Evolutionary conservation across 2,329 filamentous ascomycete genomes (phyloP).

Genomic region (Aspergillus alliaceus): DNA sequence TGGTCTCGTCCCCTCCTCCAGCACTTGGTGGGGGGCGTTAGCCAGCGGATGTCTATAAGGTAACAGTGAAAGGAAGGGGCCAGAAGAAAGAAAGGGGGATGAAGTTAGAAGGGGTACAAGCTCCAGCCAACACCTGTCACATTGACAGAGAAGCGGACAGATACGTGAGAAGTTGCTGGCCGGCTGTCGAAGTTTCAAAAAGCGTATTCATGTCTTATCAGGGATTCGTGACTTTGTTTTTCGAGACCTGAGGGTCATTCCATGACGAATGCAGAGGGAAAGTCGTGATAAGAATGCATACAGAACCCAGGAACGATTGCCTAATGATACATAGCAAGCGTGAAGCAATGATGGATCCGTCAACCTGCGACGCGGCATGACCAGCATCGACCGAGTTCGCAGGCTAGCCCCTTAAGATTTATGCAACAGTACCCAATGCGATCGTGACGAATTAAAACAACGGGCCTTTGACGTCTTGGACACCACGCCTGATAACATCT

Average conservation of each 20-base stretch:
- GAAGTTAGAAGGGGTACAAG: not conserved
- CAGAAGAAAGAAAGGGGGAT: not conserved
- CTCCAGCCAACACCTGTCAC: not conserved
- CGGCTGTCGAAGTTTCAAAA: not conserved
- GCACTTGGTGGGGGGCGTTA: slow-evolving; percentile 22
- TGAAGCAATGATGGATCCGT: slow-evolving; percentile 14
- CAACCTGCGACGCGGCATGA: slow-evolving; percentile 29
- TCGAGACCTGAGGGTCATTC: slow-evolving; percentile 2
- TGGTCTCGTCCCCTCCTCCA: slow-evolving; percentile 17
- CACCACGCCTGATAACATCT: slow-evolving; percentile 71
- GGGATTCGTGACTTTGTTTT: not conserved
- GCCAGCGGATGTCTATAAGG: slow-evolving; percentile 14
- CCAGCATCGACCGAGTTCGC: slow-evolving; percentile 35
- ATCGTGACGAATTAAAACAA: slow-evolving; percentile 56
- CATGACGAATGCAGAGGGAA: slow-evolving; percentile 9
- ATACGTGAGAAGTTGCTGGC: not conserved
- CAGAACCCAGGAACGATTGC: not conserved
- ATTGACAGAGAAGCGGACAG: not conserved
- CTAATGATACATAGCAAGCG: slow-evolving; percentile 16
- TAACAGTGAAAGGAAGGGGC: slow-evolving; percentile 14
- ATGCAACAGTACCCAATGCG: slow-evolving; percentile 11
- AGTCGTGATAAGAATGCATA: slow-evolving; percentile 6
- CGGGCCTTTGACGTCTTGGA: slow-evolving; percentile 71
- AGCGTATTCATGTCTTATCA: not conserved
- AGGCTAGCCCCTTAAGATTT: slow-evolving; percentile 10